Evolutionary conservation across 441 rosid species (phyloP).

Genomic region (Bocquillonia castaneifolia): DNA sequence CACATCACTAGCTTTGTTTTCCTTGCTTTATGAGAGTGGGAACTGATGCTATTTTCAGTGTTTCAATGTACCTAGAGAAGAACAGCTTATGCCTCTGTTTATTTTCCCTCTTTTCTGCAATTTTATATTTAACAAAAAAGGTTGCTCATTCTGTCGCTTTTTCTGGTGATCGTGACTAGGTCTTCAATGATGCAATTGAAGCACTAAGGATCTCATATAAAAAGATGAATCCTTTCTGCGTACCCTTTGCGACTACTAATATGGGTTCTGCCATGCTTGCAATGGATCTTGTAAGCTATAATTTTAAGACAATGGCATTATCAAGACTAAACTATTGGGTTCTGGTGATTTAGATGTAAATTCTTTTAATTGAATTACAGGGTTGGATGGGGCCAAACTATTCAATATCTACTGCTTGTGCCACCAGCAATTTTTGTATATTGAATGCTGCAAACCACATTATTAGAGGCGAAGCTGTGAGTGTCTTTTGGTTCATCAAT

Average conservation of each 20-base stretch:
- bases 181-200: constrained; percentile 83
- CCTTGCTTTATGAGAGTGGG: constrained; percentile 1
- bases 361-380: constrained; percentile 37
- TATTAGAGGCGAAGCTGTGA: constrained; percentile 92
- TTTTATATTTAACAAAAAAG: too few relatives aligned
- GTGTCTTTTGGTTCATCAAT: constrained; percentile 32
- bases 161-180: constrained; percentile 38
- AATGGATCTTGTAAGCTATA: constrained; percentile 62
- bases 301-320: constrained; percentile 19
- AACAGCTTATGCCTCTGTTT: neutral
- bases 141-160: constrained; percentile 4
- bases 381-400: constrained; percentile 99
- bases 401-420: constrained; percentile 94
- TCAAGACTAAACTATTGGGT: constrained; percentile 11
- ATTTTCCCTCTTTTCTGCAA: neutral
- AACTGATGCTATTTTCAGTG: neutral
- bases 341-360: constrained; percentile 19
- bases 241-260: constrained; percentile 92
- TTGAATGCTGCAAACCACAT: constrained; percentile 90
- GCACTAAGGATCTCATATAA: constrained; percentile 78
- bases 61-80: neutral
- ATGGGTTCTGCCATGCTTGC: constrained; percentile 98
- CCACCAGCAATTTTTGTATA: constrained; percentile 92
- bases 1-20: neutral
- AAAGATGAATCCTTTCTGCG: constrained; percentile 94